These are phyloP conservation scores for Flammula alnicola DNA, from an alignment of 1,284 basidiomycete species.

Conservation along the genomic window DNA sequence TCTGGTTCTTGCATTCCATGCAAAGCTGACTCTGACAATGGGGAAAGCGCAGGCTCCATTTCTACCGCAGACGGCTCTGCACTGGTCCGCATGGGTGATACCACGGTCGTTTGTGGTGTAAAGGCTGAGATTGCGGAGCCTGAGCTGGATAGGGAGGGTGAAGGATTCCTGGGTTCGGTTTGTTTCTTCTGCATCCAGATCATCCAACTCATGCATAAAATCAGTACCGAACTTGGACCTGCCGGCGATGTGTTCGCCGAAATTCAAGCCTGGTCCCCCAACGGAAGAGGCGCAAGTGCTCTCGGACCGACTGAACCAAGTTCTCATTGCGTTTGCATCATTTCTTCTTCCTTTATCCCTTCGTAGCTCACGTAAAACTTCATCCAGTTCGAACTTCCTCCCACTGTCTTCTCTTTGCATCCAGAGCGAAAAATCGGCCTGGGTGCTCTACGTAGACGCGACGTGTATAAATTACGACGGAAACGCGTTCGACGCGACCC, in stretches of 20 bases:
- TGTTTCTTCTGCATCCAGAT: neutral
- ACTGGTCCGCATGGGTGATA: conserved; percentile 87
- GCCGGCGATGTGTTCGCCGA: conserved; percentile 89
- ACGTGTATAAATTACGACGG: conserved; percentile 98
- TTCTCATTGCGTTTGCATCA: conserved; percentile 66
- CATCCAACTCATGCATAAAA: neutral
- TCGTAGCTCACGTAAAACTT: neutral
- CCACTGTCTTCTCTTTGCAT: conserved; percentile 79
- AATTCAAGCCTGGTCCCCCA: conserved; percentile 94
- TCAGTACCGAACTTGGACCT: conserved; percentile 80
- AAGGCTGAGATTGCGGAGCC: conserved; percentile 95
- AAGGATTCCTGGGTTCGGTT: conserved; percentile 79
- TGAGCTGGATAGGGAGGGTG: conserved; percentile 71
- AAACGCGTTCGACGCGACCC: conserved; percentile 89
- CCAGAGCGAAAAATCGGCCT: conserved; percentile 78
- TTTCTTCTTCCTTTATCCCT: neutral
- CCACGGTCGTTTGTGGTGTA: conserved; percentile 91
- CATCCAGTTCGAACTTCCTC: conserved; percentile 67
- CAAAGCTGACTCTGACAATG: conserved; percentile 1
- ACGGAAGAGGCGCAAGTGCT: conserved; percentile 90
- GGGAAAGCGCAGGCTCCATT: conserved; percentile 67
- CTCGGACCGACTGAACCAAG: conserved; percentile 81
- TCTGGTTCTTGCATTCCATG: no score
- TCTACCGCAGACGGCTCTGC: conserved; percentile 90
- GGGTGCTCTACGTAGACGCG: conserved; percentile 93